Conservation (phyloP, 2,329 filamentous ascomycete genomes). For the Fusarium pilosicola region DNA sequence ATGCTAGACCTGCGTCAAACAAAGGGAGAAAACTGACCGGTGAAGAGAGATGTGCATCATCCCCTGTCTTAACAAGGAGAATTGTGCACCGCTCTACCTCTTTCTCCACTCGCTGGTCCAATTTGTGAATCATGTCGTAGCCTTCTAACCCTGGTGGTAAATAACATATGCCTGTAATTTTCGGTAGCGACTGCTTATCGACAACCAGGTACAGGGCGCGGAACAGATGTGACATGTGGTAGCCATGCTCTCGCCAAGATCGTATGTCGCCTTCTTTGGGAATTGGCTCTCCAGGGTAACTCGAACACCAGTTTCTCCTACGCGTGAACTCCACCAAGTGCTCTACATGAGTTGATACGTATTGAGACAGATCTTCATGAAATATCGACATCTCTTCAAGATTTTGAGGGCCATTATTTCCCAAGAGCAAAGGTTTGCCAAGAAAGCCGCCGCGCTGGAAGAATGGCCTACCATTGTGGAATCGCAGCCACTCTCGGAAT, state of each 20-base stretch:
- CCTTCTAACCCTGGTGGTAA: rapidly evolving
- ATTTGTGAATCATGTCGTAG: background rate
- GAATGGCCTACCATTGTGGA: background rate
- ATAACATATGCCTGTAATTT: background rate
- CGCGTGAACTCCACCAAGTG: background rate
- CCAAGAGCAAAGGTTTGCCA: background rate
- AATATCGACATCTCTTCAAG: background rate
- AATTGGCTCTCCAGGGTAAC: background rate
- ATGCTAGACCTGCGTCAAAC: background rate
- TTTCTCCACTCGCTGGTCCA: background rate
- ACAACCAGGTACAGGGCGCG: background rate
- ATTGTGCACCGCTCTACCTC: rapidly evolving
- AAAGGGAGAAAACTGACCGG: background rate
- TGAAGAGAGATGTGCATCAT: background rate
- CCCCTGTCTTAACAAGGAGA: background rate
- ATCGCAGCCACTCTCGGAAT: background rate
- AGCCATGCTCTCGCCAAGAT: background rate
- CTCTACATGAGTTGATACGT: background rate
- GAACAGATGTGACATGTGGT: background rate
- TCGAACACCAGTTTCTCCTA: background rate
- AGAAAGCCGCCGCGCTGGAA: background rate
- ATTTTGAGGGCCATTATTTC: background rate
- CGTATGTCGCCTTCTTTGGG: background rate
- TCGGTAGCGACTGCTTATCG: background rate
- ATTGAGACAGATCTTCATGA: rapidly evolving